Evolutionary conservation across 2,329 filamentous ascomycete genomes (phyloP), one percentile per base, ranked within the genome.

Genomic region (Paradendryphiella salina): DNA sequence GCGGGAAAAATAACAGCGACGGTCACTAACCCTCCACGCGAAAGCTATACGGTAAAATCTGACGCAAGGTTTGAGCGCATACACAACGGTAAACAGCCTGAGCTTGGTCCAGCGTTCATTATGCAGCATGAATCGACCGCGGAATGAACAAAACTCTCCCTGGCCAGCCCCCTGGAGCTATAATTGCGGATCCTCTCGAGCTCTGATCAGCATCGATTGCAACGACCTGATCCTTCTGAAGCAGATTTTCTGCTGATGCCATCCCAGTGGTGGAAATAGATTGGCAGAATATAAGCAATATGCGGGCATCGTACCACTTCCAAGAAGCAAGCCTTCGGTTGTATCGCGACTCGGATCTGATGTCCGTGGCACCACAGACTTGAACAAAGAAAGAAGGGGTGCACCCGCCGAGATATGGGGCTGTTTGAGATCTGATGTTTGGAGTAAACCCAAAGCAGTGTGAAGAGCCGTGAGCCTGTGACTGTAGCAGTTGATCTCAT

Each of bases 301-400:
- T 64, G 61, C 56, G 46, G 47, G 43, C 52, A 36, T 71, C 63
- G 61, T 67, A 71, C 61, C 65, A 70, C 57, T 51, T 55, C 65
- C 66, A 61, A 60, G 17, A 45, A 14, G 61, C 50, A 50, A 53
- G 63, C 54, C 53, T 32, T 37, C 17, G 32, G 39, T 18, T 32
- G 29, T 29, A 35, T 17, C 34, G 20, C n/a, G 29, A 35, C 39
- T 36, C 39, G 36, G 15, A 29, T 36, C 13, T 23, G 35, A 11
- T 32, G 2, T 31, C 33, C n/a, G 15, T 42, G 26, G 20, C 33
- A 42, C 15, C 42, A 31, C 29, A 39, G 23, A 18, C 36, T 41
- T 17, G 21, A 41, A 36, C 35, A 40, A 35, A 23, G 20, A 51
- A 51, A 34, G 28, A 38, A 31, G 15, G 43, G 26, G 20, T 21